phyloP scores from a whole-genome alignment of 192 early-diverging fungal species.

The Cladochytrium replicatum region DNA sequence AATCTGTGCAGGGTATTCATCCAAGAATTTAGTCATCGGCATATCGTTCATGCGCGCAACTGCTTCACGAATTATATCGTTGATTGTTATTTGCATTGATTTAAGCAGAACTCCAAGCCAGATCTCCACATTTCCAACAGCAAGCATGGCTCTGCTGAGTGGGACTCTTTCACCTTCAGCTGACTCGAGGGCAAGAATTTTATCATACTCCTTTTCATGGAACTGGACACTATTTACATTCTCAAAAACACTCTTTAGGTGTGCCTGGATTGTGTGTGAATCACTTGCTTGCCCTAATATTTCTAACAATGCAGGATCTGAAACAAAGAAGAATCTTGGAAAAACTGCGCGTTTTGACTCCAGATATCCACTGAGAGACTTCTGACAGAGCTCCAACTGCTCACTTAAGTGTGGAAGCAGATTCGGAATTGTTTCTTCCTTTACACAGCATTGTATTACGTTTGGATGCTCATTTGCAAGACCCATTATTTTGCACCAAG shows the following conservation, averaged over 20 bases:
- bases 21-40: conserved; percentile 52
- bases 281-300: conserved; percentile 55
- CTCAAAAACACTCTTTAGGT: conserved; percentile 51
- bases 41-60: conserved; percentile 45
- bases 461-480: conserved; percentile 57
- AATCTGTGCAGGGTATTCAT: conserved; percentile 58
- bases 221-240: conserved; percentile 47
- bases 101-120: conserved; percentile 51
- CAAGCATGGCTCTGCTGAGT: conserved; percentile 44
- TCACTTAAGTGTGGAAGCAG: conserved; percentile 52
- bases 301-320: conserved; percentile 53
- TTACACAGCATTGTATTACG: conserved; percentile 55
- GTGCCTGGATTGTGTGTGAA: conserved; percentile 57
- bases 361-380: conserved; percentile 51
- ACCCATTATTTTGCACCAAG: conserved; percentile 59
- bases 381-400: conserved; percentile 56
- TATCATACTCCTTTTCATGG: conserved; percentile 61
- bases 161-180: conserved; percentile 51
- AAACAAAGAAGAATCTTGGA: conserved; percentile 56
- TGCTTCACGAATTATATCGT: conserved; percentile 52
- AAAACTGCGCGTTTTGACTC: conserved; percentile 57
- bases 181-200: conserved; percentile 48
- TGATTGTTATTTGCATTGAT: conserved; percentile 46
- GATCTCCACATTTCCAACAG: conserved; percentile 49
- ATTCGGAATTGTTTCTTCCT: conserved; percentile 55